phyloP scores from a whole-genome alignment of 106 monocot species.

The Dendrobium huoshanense region DNA sequence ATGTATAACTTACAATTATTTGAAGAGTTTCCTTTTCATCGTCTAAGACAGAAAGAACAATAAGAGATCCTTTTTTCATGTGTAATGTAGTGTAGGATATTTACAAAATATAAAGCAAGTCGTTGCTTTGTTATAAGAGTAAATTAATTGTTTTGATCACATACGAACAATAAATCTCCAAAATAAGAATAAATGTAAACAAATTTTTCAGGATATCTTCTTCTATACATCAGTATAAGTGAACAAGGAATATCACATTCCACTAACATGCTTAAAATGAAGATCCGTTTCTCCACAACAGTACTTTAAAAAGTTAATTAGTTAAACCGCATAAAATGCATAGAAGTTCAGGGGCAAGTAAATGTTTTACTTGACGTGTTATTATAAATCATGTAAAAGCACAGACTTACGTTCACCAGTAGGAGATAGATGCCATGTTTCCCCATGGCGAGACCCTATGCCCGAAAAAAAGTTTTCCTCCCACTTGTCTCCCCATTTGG shows the following conservation, averaged over 20 bases:
- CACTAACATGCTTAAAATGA: background rate
- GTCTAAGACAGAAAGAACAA: background rate
- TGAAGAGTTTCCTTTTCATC: background rate
- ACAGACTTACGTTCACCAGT: slow-evolving; percentile 63
- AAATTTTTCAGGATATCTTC: background rate
- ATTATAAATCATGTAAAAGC: background rate
- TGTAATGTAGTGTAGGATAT: background rate
- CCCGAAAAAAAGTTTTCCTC: slow-evolving; percentile 94
- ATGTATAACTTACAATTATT: background rate
- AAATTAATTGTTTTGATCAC: background rate
- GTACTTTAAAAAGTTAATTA: background rate
- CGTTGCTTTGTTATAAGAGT: background rate
- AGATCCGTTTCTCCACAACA: background rate
- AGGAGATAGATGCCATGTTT: slow-evolving; percentile 91
- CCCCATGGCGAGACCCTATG: slow-evolving; percentile 89
- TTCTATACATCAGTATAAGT: background rate
- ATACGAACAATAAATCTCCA: background rate
- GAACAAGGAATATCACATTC: background rate
- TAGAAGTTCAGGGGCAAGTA: background rate
- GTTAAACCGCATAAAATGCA: background rate
- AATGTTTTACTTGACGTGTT: background rate
- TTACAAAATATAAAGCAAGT: background rate
- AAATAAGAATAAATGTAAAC: background rate
- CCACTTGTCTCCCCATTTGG: slow-evolving; percentile 99
- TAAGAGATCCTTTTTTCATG: background rate